A percentile compares a stretch with the other conserved stretches of the same genome.
phyloP scores from a whole-genome alignment of 2,329 filamentous ascomycete species.

The Fusarium sp. region DNA sequence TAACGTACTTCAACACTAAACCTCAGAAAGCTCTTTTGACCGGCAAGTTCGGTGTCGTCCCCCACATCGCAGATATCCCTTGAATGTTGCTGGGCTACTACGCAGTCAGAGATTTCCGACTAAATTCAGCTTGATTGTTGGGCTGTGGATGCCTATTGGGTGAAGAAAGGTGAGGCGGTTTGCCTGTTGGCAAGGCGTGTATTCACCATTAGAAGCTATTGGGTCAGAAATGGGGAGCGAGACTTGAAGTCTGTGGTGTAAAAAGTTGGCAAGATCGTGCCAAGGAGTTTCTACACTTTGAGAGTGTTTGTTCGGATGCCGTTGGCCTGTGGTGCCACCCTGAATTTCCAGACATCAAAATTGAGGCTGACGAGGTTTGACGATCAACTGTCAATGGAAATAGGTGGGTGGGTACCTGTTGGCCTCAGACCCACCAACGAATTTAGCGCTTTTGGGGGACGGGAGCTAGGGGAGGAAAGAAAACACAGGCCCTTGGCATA shows the following conservation, averaged over 20 bases:
- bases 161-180: slow-evolving; percentile 16
- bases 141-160: background rate
- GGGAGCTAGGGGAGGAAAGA: background rate
- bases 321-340: slow-evolving; percentile 7
- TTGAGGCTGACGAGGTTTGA: slow-evolving; percentile 19
- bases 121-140: background rate
- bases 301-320: background rate
- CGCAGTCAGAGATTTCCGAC: background rate
- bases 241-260: background rate
- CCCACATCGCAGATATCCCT: background rate
- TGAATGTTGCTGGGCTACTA: background rate
- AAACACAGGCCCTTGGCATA: too few species aligned
- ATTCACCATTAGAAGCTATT: background rate
- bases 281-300: background rate
- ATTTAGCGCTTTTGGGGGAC: background rate
- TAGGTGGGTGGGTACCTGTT: background rate
- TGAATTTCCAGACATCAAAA: background rate
- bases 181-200: background rate
- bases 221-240: background rate
- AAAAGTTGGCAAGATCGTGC: background rate
- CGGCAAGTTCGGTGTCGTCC: background rate
- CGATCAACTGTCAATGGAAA: slow-evolving; percentile 16
- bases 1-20: background rate
- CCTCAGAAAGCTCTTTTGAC: background rate
- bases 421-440: slow-evolving; percentile 7